Conservation (phyloP, 164 flowering plant genomes). For the Stephania cephalantha region DNA sequence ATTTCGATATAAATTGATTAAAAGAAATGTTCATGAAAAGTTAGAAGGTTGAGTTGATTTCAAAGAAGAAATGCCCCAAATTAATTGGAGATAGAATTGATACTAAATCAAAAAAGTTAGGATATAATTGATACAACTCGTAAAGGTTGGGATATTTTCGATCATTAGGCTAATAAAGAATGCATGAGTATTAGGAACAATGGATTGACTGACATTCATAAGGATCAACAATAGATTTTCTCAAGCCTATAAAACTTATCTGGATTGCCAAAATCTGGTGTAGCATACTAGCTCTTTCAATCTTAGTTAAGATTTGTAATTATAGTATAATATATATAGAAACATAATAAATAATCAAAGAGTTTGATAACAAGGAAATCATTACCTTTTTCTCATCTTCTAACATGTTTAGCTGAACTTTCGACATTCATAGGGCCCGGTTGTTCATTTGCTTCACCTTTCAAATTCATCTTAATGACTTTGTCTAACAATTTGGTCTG, state of each 20-base stretch:
- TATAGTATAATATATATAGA: not conserved
- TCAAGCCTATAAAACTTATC: not conserved
- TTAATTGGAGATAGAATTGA: too few relatives aligned
- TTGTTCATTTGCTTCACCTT: slow-evolving; percentile 18
- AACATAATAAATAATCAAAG: not conserved
- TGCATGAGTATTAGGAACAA: too few relatives aligned
- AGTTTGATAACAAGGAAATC: not conserved
- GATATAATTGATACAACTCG: too few relatives aligned
- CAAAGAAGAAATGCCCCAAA: too few relatives aligned
- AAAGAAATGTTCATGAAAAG: too few relatives aligned
- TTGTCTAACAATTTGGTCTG: slow-evolving; percentile 58
- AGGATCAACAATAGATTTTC: not conserved
- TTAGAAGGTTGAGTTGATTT: too few relatives aligned
- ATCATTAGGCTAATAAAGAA: too few relatives aligned
- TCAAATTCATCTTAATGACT: slow-evolving; percentile 38
- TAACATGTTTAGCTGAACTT: slow-evolving; percentile 1
- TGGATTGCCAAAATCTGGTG: not conserved
- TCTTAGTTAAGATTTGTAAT: not conserved
- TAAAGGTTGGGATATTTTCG: too few relatives aligned
- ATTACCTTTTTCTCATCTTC: slow-evolving; percentile 3
- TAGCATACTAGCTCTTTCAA: not conserved
- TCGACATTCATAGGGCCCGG: not conserved
- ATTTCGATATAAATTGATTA: too few relatives aligned
- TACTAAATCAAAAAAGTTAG: too few relatives aligned
- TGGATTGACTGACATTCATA: too few relatives aligned